Evolutionary conservation across 2,329 filamentous ascomycete genomes (phyloP).

Genomic region (Exophiala alcalophila): DNA sequence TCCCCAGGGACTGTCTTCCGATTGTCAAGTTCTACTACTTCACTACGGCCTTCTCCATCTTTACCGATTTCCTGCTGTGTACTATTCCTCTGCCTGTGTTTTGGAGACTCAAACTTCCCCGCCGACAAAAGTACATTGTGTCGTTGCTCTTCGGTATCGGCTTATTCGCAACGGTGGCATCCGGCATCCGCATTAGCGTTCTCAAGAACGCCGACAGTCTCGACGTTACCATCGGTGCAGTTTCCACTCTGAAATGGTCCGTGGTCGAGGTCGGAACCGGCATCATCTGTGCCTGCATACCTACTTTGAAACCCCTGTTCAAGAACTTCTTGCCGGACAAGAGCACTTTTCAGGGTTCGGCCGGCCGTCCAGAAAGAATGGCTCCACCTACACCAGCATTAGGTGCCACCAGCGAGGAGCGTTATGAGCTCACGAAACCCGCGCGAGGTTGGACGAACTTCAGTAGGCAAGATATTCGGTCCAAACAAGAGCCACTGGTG

Average conservation of each 20-base stretch:
- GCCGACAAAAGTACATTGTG: slow-evolving; percentile 49
- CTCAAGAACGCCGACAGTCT: slow-evolving; percentile 40
- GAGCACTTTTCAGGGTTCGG: slow-evolving; percentile 17
- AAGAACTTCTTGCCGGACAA: slow-evolving; percentile 41
- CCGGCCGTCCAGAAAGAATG: slow-evolving; percentile 1
- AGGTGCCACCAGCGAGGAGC: slow-evolving; percentile 12
- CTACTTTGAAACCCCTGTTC: slow-evolving; percentile 43
- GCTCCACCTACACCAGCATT: slow-evolving; percentile 14
- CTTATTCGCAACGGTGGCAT: slow-evolving; percentile 49
- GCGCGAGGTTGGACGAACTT: slow-evolving; percentile 21
- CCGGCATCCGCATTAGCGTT: slow-evolving; percentile 48
- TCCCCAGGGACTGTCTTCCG: slow-evolving; percentile 42
- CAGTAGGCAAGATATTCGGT: slow-evolving; percentile 11
- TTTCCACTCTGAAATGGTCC: slow-evolving; percentile 48
- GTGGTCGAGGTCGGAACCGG: slow-evolving; percentile 45
- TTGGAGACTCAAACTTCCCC: slow-evolving; percentile 46
- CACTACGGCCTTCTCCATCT: slow-evolving; percentile 59
- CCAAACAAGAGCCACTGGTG: slow-evolving; percentile 15
- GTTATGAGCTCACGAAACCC: slow-evolving; percentile 24
- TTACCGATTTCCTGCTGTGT: slow-evolving; percentile 57
- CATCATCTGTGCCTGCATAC: slow-evolving; percentile 44
- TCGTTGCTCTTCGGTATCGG: slow-evolving; percentile 52
- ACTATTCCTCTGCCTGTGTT: slow-evolving; percentile 51
- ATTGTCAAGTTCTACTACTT: slow-evolving; percentile 53
- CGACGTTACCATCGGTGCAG: slow-evolving; percentile 39